Evolutionary conservation across 2,329 filamentous ascomycete genomes (phyloP).

Genomic region (Fusarium sp.): DNA sequence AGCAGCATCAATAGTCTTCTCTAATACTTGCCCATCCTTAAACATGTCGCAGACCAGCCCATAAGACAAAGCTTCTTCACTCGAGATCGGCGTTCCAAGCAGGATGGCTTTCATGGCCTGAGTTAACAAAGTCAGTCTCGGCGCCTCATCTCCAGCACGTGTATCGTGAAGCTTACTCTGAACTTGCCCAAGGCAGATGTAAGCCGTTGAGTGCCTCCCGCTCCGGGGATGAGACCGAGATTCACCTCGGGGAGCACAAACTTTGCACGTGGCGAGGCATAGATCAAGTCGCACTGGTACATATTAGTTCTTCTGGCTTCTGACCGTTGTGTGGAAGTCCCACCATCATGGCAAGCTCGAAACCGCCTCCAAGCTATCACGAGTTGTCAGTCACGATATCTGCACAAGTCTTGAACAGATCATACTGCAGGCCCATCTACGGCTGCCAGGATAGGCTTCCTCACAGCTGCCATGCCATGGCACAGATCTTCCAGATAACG

Average conservation of each 20-base stretch:
- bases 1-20: slow-evolving; percentile 44
- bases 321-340: not conserved
- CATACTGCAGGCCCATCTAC: slow-evolving; percentile 48
- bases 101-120: slow-evolving; percentile 51
- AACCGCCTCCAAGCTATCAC: slow-evolving; percentile 58
- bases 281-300: slow-evolving; percentile 53
- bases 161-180: slow-evolving; percentile 45
- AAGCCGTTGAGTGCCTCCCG: slow-evolving; percentile 54
- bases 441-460: slow-evolving; percentile 60
- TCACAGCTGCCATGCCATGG: slow-evolving; percentile 42
- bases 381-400: not conserved
- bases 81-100: slow-evolving; percentile 45
- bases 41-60: slow-evolving; percentile 40
- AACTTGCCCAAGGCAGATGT: slow-evolving; percentile 53
- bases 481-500: slow-evolving; percentile 55
- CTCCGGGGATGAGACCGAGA: slow-evolving; percentile 54
- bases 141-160: slow-evolving; percentile 8
- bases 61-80: slow-evolving; percentile 30
- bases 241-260: slow-evolving; percentile 55
- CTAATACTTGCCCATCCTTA: slow-evolving; percentile 39
- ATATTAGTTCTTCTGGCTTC: not conserved
- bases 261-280: slow-evolving; percentile 49
- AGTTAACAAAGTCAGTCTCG: slow-evolving; percentile 3
- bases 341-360: slow-evolving; percentile 59
- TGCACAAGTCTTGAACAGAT: not conserved